A percentile compares a stretch with the other conserved stretches of the same genome.
phyloP scores from a whole-genome alignment of 208 protist genomes.

The Acanthamoeba triangularis region DNA sequence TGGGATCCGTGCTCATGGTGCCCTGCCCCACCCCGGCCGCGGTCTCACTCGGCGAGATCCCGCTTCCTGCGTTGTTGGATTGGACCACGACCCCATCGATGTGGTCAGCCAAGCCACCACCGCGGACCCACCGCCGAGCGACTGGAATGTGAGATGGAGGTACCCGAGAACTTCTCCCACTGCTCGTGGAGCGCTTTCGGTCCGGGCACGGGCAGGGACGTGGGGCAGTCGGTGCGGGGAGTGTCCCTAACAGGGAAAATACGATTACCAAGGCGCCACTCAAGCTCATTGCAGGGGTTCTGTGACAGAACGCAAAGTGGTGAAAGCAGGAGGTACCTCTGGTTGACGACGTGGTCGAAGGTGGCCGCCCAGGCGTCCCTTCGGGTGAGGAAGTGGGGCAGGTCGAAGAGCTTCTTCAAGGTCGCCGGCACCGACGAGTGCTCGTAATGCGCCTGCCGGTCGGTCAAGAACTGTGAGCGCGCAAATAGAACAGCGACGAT shows the following conservation, averaged over 20 bases:
- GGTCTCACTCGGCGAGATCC: background rate
- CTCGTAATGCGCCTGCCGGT: conserved; percentile 70
- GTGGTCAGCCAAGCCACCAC: background rate
- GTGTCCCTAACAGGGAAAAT: background rate
- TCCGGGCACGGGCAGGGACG: background rate
- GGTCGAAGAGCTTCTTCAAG: conserved; percentile 84
- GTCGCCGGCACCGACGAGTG: conserved; percentile 82
- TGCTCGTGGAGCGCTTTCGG: background rate
- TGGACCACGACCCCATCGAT: background rate
- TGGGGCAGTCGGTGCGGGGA: conserved; percentile 57
- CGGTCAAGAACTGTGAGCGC: no score
- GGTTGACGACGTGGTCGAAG: conserved; percentile 72
- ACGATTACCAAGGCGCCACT: background rate
- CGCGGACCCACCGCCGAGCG: background rate
- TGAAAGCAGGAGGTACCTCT: background rate
- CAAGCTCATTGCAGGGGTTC: no score
- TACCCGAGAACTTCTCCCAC: background rate
- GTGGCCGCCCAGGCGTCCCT: conserved; percentile 84
- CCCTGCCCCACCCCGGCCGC: background rate
- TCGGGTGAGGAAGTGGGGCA: conserved; percentile 71
- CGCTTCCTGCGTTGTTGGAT: background rate
- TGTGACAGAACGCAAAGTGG: no score
- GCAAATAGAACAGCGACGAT: no score
- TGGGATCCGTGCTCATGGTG: background rate
- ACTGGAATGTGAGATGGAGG: background rate